Percentiles rank a stretch among this genome's conserved stretches.
phyloP scores from a whole-genome alignment of 1,284 basidiomycete genomes.

The Apiotrichum veenhuisii region DNA sequence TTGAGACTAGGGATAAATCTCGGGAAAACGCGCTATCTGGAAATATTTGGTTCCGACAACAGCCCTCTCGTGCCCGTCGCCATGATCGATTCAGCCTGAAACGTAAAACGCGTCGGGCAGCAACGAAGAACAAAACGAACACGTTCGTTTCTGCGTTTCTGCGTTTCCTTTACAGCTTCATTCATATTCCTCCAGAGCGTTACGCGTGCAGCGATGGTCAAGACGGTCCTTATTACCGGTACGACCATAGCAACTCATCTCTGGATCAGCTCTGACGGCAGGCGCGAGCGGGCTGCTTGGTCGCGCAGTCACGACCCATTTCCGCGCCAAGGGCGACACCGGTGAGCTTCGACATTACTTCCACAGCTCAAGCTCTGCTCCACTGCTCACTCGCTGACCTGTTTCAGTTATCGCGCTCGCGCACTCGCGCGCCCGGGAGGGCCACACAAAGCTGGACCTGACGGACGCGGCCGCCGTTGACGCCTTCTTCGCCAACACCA shows the following conservation, averaged over 20 bases:
- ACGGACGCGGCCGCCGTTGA: constrained; percentile 48
- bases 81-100: too few relatives aligned
- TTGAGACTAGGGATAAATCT: too few relatives aligned
- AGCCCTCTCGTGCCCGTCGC: too few relatives aligned
- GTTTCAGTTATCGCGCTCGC: constrained; percentile 48
- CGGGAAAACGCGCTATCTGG: too few relatives aligned
- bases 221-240: constrained; percentile 33
- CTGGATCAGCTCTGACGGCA: constrained; percentile 14
- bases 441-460: constrained; percentile 51
- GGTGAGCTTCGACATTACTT: too few relatives aligned
- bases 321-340: constrained; percentile 32
- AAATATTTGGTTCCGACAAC: too few relatives aligned
- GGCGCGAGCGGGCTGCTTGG: constrained; percentile 55
- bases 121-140: too few relatives aligned
- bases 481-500: constrained; percentile 41
- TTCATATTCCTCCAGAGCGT: not conserved
- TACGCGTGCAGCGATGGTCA: not conserved
- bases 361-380: too few relatives aligned
- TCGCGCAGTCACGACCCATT: constrained; percentile 45
- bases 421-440: constrained; percentile 42
- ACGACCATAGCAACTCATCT: not conserved
- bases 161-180: not conserved
- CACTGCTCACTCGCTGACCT: constrained; percentile 5
- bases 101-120: too few relatives aligned
- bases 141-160: too few relatives aligned